Evolutionary conservation across 1,284 basidiomycete genomes (phyloP).

Genomic region (Malassezia furfur): DNA sequence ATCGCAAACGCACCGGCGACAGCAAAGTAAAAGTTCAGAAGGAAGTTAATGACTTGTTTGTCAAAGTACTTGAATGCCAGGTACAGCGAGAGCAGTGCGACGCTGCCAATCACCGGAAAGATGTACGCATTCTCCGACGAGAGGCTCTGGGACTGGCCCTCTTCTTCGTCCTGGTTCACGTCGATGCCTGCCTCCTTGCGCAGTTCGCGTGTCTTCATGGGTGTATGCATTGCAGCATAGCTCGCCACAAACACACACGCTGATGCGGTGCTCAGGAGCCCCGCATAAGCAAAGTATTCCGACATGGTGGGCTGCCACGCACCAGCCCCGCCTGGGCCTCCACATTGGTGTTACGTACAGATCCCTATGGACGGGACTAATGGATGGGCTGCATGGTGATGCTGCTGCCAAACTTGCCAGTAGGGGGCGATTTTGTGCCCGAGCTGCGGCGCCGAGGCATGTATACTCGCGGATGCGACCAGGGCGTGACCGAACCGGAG

Average conservation of each 20-base stretch:
- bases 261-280: neutral
- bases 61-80: constrained; percentile 44
- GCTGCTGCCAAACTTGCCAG: neutral
- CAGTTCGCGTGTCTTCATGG: constrained; percentile 29
- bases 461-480: constrained; percentile 14
- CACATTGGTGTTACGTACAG: neutral
- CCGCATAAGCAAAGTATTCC: constrained; percentile 31
- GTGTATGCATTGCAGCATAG: constrained; percentile 36
- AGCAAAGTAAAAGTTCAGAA: constrained; percentile 43
- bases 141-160: constrained; percentile 27
- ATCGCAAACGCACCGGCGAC: constrained; percentile 36
- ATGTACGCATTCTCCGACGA: constrained; percentile 40
- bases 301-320: neutral
- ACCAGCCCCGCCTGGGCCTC: neutral
- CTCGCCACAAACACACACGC: constrained; percentile 32
- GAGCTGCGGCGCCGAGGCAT: constrained; percentile 3
- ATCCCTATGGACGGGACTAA: neutral
- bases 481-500: constrained; percentile 6
- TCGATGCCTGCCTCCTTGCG: constrained; percentile 18
- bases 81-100: constrained; percentile 36
- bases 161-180: constrained; percentile 26
- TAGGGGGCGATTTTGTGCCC: neutral
- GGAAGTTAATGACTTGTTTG: constrained; percentile 33
- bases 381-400: constrained; percentile 8
- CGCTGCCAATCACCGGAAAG: constrained; percentile 42